Base-by-base conservation (phyloP, 2,329 filamentous ascomycete species). In the Lachnellula hyalina region DNA sequence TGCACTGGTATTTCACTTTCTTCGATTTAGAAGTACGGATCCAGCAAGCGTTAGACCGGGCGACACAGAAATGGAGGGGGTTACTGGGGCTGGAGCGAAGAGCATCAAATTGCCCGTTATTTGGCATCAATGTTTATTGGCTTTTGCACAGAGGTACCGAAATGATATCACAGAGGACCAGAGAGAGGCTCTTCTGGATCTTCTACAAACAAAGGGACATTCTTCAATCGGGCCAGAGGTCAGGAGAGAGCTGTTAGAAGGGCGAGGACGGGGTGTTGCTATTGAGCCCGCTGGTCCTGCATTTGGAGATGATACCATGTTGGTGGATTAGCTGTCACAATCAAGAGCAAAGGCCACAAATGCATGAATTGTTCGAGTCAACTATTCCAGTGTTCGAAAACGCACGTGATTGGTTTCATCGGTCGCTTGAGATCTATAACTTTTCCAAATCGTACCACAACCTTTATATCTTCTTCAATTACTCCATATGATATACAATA, bases 151-250 rank as follows among this genome's bases (percentile, higher is more conserved):
- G 74, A 81, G 93, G 54, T 99, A 97, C 74, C 86, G 91, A 67
- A 95, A 96, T 63, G 93, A 97, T 71, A 93, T 96, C 64, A 96
- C 91, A 1, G 92, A 96, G 71, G 92, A 96, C 63, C 92, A 96
- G 75, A 80, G 92, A 64, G 93, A 99, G 73, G 89, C 91, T 0
- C 74, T 99, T 49, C 75, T 99, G 5, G 94, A 99, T 73, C 73
- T 99, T 56, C 76, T 99, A 17, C 77, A 96, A 44, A 86, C 85
- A 4, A 84, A 93, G 58, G 92, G 92, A 0, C 94, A 99, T 73
- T 84, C 85, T 58, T 83, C 86, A 57, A 96, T 99, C 61, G 91
- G 90, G 0, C 91, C 94, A 0, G 94, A 97, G 70, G 89, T 97
- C 25, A 79, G 94, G 63, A 84, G 91, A 65, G 93, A 99, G 71